Conservation (phyloP, 495 filamentous ascomycete genomes). For the Lophium mytilinum region DNA sequence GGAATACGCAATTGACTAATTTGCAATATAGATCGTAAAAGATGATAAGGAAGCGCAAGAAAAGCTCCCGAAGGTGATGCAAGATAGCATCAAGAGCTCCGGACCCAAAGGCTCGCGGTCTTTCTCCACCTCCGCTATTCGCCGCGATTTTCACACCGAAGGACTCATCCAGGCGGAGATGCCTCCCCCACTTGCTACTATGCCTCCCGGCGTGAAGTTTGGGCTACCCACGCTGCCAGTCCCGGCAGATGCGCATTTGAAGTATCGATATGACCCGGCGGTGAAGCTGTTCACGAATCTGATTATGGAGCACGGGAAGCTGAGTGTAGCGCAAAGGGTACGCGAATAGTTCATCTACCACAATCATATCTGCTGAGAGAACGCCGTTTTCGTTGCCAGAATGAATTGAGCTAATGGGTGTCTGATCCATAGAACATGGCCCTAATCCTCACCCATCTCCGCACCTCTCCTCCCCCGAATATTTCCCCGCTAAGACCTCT, state of each 20-base stretch:
- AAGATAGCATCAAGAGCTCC: constrained; percentile 43
- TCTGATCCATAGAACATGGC: constrained; percentile 60
- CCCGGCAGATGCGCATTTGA: constrained; percentile 52
- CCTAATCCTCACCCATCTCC: constrained; percentile 76
- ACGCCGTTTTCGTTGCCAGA: no score
- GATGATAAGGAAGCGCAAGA: constrained; percentile 54
- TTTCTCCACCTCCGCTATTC: constrained; percentile 45
- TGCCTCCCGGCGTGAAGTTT: constrained; percentile 60
- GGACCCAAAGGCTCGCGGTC: constrained; percentile 43
- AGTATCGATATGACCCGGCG: constrained; percentile 72
- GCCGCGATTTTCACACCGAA: background rate
- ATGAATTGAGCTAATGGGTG: background rate
- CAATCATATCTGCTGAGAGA: no score
- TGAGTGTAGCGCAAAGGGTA: constrained; percentile 75
- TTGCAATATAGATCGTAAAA: constrained; percentile 49
- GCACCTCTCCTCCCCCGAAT: constrained; percentile 69
- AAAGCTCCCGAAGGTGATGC: constrained; percentile 61
- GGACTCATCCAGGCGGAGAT: constrained; percentile 25
- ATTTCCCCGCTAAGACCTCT: constrained; percentile 60
- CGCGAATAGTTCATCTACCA: background rate
- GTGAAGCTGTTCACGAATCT: constrained; percentile 81
- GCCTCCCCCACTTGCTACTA: constrained; percentile 19
- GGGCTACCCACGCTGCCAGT: constrained; percentile 58
- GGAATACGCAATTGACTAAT: background rate
- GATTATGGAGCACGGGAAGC: constrained; percentile 83